Base-by-base conservation (phyloP, 352 stramenopile species). In the Globisporangium parvum region DNA sequence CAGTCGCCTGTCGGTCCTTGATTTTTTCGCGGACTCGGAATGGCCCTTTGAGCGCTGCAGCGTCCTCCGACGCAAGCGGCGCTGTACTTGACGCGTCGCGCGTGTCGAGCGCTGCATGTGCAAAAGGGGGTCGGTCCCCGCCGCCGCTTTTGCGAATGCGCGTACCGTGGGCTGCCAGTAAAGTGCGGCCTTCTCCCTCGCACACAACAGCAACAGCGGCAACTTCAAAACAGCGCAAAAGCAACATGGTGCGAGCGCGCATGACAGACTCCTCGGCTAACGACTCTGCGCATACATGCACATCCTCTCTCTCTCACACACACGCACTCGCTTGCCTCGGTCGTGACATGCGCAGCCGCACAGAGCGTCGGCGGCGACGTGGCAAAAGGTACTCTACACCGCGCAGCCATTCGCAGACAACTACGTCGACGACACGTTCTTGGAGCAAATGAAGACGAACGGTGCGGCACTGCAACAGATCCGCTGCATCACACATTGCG, bases 371-470 rank as follows among this genome's bases (percentile, higher is more conserved):
- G 47, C 45, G 12, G 17, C 44, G 10, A 64, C 59, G 23, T 96
- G 88, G 88, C 71, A 80, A 47, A 96, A 95, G 69, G 85, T 96
- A 20, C 70, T 97, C 47, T 97, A 94, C 61, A 79, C 86, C 42
- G 59, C 72, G 49, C 89, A 97, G 69, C 83, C 80, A 0, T 96
- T 91, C 62, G 80, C 89, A 31, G 89, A 97, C 70, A 94, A 95
- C 65, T 93, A 96, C 67, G 88, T 97, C 49, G 81, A 91, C 54
- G 69, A 80, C 51, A 88, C 79, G 26, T 97, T 97, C 67, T 73
- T 97, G 28, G 78, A 92, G 65, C 86, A 96, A 63, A 83, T 97
- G 60, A 85, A 84, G 52, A 96, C 87, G 15, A 97, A 97, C 59
- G 74, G 88, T 95, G 62, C 51, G 5, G 20, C 17, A 6, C 41